Percentiles rank a stretch among this genome's conserved stretches.
These are phyloP conservation scores for Pichia nanzhaoensis DNA, from an alignment of 805 yeast genomes.

Conservation along the genomic window DNA sequence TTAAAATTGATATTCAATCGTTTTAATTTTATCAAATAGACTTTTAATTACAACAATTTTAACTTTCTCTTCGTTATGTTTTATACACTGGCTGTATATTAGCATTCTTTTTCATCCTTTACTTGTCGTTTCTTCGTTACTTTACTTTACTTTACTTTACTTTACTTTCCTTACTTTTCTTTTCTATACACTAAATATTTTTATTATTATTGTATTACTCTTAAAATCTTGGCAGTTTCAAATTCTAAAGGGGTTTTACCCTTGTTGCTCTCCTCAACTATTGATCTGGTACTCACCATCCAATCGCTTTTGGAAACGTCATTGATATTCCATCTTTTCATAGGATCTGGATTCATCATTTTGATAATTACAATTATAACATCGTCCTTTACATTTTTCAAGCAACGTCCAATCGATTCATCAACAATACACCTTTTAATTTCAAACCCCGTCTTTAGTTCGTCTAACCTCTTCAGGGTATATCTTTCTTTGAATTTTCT, in stretches of 20 bases:
- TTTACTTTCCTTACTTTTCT: neutral
- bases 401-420: constrained; percentile 6
- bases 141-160: no score
- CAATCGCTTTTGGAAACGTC: constrained; percentile 25
- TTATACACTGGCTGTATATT: no score
- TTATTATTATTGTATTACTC: neutral
- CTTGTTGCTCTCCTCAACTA: constrained; percentile 15
- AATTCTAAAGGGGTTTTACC: neutral
- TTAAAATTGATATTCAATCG: neutral
- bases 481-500: constrained; percentile 17
- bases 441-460: constrained; percentile 17
- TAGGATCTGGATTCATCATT: constrained; percentile 28
- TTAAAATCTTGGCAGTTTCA: no score
- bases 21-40: no score
- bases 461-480: constrained; percentile 11
- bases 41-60: no score
- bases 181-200: neutral
- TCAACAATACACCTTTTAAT: constrained; percentile 12
- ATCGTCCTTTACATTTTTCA: constrained; percentile 13
- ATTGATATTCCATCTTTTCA: constrained; percentile 17
- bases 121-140: no score
- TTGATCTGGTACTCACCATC: constrained; percentile 26
- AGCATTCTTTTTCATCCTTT: no score
- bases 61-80: no score
- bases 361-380: constrained; percentile 15